Conservation (phyloP, 78 protist species). For the Diacronema lutheri region DNA sequence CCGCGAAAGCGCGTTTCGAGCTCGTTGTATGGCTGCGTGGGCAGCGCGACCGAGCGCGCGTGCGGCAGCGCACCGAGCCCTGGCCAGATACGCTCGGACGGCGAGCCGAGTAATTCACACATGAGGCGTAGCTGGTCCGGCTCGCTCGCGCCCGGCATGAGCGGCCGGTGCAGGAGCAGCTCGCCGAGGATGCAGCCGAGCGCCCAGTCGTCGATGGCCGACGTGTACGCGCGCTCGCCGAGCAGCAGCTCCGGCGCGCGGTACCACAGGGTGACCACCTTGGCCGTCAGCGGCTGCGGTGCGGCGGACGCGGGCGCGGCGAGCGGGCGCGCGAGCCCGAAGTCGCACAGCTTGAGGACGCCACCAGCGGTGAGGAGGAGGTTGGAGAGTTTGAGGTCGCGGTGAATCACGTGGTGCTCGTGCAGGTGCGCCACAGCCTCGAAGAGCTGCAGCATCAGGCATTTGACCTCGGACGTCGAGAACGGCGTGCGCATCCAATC, state of each 20-base stretch:
- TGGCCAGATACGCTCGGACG: slow-evolving; percentile 24
- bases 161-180: slow-evolving; percentile 23
- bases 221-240: not conserved
- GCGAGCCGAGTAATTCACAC: slow-evolving; percentile 28
- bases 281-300: not conserved
- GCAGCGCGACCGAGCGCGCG: not conserved
- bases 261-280: slow-evolving; percentile 29
- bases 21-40: slow-evolving; percentile 3
- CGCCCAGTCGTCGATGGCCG: slow-evolving; percentile 23
- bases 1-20: not conserved
- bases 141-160: slow-evolving; percentile 9
- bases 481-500: not conserved
- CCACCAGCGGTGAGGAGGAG: slow-evolving; percentile 7
- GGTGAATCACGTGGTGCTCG: slow-evolving; percentile 15
- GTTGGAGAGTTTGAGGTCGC: slow-evolving; percentile 43
- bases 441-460: slow-evolving; percentile 49
- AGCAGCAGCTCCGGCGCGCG: slow-evolving; percentile 55
- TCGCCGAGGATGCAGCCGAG: slow-evolving; percentile 39
- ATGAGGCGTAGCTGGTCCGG: not conserved
- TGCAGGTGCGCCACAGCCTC: slow-evolving; percentile 49
- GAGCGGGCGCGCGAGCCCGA: slow-evolving; percentile 44
- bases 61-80: not conserved
- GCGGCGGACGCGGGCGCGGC: not conserved
- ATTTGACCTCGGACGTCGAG: not conserved
- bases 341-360: slow-evolving; percentile 40